These are phyloP conservation scores for Cryptomeria japonica DNA, from an alignment of 75 land plant species.

Conservation along the genomic window DNA sequence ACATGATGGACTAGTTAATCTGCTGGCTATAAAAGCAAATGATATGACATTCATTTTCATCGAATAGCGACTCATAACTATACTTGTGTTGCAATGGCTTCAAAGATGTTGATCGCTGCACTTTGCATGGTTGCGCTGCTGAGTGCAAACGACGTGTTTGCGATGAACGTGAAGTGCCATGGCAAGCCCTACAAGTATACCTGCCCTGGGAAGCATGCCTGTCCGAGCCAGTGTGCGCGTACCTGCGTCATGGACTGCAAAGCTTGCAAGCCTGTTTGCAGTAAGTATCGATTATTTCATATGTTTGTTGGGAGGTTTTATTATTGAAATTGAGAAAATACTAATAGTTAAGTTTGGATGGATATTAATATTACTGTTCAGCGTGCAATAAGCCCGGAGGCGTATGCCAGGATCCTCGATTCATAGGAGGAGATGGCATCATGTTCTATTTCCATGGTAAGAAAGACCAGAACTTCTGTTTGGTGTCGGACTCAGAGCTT, in stretches of 20 bases:
- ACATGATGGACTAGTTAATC: too few species aligned
- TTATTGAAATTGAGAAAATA: not conserved
- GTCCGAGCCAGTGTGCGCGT: not conserved
- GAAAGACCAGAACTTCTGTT: too few species aligned
- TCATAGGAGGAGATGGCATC: too few species aligned
- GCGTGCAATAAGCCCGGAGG: constrained; percentile 13
- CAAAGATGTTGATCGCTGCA: not conserved
- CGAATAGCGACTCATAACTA: too few species aligned
- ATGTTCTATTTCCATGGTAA: too few species aligned
- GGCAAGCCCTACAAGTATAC: not conserved
- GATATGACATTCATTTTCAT: too few species aligned
- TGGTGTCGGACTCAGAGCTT: too few species aligned
- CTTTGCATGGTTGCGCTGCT: not conserved
- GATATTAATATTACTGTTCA: not conserved
- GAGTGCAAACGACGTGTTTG: not conserved
- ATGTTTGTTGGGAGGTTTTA: not conserved
- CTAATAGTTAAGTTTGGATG: not conserved
- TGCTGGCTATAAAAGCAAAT: too few species aligned
- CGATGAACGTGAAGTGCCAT: not conserved
- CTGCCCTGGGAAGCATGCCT: not conserved
- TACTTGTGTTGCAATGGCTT: too few species aligned
- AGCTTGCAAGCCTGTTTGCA: not conserved
- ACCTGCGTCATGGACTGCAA: not conserved
- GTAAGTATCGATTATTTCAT: not conserved
- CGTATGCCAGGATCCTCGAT: too few species aligned